Percentiles rank a stretch among this genome's conserved stretches.
Conservation (phyloP, 768 basidiomycete genomes). For the Coprinopsis sp. region DNA sequence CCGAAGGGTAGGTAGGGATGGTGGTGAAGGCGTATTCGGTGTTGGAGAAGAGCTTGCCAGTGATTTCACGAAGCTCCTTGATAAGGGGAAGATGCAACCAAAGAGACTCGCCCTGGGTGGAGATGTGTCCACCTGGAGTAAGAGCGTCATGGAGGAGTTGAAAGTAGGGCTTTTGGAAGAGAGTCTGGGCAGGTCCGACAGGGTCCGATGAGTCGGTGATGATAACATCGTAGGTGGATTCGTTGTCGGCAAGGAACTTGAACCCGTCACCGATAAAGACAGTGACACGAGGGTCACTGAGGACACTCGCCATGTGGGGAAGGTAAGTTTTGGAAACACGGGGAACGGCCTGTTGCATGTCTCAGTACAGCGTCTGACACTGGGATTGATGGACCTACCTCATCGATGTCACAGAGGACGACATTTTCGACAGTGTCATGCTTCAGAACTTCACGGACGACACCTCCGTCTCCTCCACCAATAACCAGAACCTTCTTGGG, state of each 20-base stretch:
- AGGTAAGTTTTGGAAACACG: conserved; percentile 92
- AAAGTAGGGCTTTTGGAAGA: conserved; percentile 98
- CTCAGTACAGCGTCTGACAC: neutral
- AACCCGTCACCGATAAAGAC: conserved; percentile 94
- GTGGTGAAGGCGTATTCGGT: conserved; percentile 93
- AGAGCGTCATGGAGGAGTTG: conserved; percentile 88
- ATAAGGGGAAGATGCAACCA: conserved; percentile 95
- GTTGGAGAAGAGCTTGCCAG: conserved; percentile 69
- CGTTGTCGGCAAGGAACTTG: conserved; percentile 90
- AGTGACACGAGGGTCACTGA: conserved; percentile 73
- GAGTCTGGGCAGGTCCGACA: conserved; percentile 88
- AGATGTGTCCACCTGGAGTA: conserved; percentile 84
- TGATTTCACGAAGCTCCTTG: conserved; percentile 63
- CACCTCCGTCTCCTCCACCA: conserved; percentile 97
- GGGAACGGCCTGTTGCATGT: conserved; percentile 70
- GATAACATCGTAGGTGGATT: conserved; percentile 90
- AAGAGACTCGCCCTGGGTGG: conserved; percentile 92
- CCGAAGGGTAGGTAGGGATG: conserved; percentile 97
- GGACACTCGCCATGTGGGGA: conserved; percentile 87
- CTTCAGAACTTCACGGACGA: conserved; percentile 95
- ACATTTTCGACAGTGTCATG: conserved; percentile 88
- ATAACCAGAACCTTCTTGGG: conserved; percentile 95
- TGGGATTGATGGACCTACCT: conserved; percentile 41
- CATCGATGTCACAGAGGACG: conserved; percentile 96
- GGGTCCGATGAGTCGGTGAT: conserved; percentile 99